Base-by-base conservation (phyloP, 225 moss, liverwort and hornwort genomes). In the Takakia lepidozioides region DNA sequence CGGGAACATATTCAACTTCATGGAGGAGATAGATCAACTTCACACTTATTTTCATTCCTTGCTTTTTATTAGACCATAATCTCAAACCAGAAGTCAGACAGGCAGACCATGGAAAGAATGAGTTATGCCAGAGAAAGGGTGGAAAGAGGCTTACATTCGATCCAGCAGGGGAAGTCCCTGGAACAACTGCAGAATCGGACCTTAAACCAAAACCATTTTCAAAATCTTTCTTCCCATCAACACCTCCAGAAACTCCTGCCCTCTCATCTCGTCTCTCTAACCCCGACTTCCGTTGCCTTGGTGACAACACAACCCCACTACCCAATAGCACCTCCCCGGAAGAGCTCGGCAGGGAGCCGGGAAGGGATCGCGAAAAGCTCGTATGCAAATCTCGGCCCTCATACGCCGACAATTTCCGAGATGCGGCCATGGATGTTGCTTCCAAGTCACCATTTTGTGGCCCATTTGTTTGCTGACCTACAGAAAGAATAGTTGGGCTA, bases 241-340 rank as follows among this genome's bases (percentile, higher is more conserved):
- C 81, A 56, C 60, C 62, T 29, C 65, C 73, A 1, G 58, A 71
- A 17, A 60, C 51, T 18, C 59, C 70, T 55, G 40, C 42, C 59
- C 81, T 74, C 42, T 93, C 93, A 25, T 93, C 83, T 55, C 78
- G 74, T 68, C 76, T 88, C 44, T 88, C 85, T 43, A 70, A 38
- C 2, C 39, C 59, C 23, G 76, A 59, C 69, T 81, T 88, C 65
- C 73, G 76, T 25, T 72, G 81, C 50, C 66, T 86, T 5, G 88
- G 93, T 19, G 93, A 93, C 29, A 66, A 70, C 24, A 56, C 70
- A 49, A 67, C 57, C 8, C 45, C 25, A 10, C 10, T 46, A 46
- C 45, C 45, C 8, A 14, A 23, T 46, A 14, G 45, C 52, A 66
- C 60, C 60, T 80, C 79, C 27, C 66, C 70, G 24, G 63, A 57